A percentile compares a stretch with the other conserved stretches of the same genome.
phyloP scores from a whole-genome alignment of 345 rosid species.

The Pistacia atlantica region DNA sequence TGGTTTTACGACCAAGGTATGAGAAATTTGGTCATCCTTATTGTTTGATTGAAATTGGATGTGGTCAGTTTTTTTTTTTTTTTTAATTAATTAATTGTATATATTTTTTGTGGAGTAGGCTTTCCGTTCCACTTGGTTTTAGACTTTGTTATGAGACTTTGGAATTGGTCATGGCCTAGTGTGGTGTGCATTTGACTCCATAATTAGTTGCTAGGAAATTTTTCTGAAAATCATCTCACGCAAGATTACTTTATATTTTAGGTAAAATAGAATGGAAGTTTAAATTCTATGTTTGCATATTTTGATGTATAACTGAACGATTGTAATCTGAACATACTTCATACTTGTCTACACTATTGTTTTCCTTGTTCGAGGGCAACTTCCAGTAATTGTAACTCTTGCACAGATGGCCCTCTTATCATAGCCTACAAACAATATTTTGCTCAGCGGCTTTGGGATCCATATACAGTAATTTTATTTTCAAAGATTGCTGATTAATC shows the following conservation, averaged over 20 bases:
- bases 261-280: neutral
- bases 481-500: neutral
- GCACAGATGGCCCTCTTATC: neutral
- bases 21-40: constrained; percentile 19
- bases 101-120: neutral
- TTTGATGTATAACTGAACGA: neutral
- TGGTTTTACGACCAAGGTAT: constrained; percentile 65
- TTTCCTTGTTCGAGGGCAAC: neutral
- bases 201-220: constrained; percentile 5
- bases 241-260: neutral
- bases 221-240: neutral
- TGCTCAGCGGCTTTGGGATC: neutral
- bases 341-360: neutral
- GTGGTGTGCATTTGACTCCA: neutral
- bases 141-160: constrained; percentile 9
- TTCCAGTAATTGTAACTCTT: neutral
- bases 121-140: neutral
- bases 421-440: neutral
- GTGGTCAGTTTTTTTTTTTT: too few relatives aligned
- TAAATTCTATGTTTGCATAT: neutral
- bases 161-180: neutral
- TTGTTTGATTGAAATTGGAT: neutral
- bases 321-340: neutral
- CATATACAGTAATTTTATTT: too few relatives aligned
- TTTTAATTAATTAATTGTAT: neutral